A percentile compares a stretch with the other conserved stretches of the same genome.
Evolutionary conservation across 1,139 yeast genomes (phyloP).

Genomic region (Nakaseomyces bracarensis): DNA sequence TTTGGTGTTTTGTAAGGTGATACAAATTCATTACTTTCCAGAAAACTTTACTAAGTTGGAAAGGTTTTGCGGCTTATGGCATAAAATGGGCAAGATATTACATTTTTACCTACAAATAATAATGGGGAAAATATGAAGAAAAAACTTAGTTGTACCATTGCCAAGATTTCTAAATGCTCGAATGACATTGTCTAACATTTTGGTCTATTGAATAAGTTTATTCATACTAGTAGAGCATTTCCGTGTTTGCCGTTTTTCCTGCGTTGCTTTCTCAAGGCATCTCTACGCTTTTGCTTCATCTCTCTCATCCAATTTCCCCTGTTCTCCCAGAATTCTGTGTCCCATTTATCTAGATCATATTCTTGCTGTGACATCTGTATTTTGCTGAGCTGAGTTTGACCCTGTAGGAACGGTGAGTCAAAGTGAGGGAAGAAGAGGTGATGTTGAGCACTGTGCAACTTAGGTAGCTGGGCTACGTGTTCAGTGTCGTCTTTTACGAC

Average conservation of each 20-base stretch:
- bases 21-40: too few species aligned
- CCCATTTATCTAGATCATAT: slow-evolving; percentile 50
- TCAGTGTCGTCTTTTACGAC: slow-evolving; percentile 12
- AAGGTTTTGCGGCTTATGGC: too few species aligned
- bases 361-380: slow-evolving; percentile 36
- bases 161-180: too few species aligned
- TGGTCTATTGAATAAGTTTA: too few species aligned
- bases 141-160: too few species aligned
- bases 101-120: too few species aligned
- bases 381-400: slow-evolving; percentile 72
- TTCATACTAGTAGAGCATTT: slow-evolving; percentile 11
- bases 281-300: slow-evolving; percentile 67
- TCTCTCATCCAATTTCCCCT: slow-evolving; percentile 76
- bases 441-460: slow-evolving; percentile 19
- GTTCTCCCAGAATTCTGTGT: slow-evolving; percentile 70
- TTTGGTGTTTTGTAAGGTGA: too few species aligned
- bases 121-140: too few species aligned
- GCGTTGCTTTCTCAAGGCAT: slow-evolving; percentile 52
- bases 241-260: slow-evolving; percentile 36
- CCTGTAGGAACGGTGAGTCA: slow-evolving; percentile 75
- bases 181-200: too few species aligned
- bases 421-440: slow-evolving; percentile 68
- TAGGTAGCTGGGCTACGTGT: slow-evolving; percentile 9
- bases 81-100: too few species aligned
- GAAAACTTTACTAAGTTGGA: too few species aligned